Base-by-base conservation (phyloP, 73 alveolate species). In the Stentor roeselii region DNA sequence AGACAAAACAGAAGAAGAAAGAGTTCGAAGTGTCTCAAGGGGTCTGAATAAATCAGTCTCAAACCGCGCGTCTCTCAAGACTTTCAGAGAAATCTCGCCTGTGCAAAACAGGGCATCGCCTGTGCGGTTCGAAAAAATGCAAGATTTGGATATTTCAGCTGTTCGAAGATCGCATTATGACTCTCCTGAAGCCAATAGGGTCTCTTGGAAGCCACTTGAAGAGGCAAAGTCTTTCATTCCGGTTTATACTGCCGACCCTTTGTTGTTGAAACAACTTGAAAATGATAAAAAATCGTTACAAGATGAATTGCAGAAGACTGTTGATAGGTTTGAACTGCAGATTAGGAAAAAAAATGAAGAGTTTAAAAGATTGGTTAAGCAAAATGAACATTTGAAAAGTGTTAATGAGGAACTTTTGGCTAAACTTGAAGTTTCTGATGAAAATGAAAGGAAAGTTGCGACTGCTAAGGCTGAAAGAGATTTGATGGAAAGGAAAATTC, bases 261-360 rank as follows among this genome's bases (percentile, higher is more conserved):
- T 50, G 21, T 50, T 50, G 21, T 21, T 50, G 6, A 50, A 50
- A 50, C 67, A 50, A 50, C 21, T 11, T 50, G 67, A 50, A 50
- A 21, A 21, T 50, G 67, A 50, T 11, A 50, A 50, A 50, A 21
- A 6, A 6, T 11, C 6, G 6, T 50, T 50, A 50, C n/a, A 67
- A 30, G 80, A 67, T 21, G 80, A 67, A 67, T 21, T 32, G 2
- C 27, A 34, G 80, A 67, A 67, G 41, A 21, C 21, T 67, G 34
- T 14, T 14, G 67, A 50, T 11, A 32, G 34, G 41, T 67, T 27
- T 32, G 80, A 67, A 34, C 42, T 27, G 2, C 1, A 27, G 42
- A 21, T 67, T 27, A 67, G 2, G n/a, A 67, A 67, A 67, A 67
- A 67, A 34, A 32, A 67, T 67, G 80, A 67, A 67, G 80, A 67